Evolutionary conservation across 257 asterid species (phyloP).

Genomic region (Fraxinus excelsior): DNA sequence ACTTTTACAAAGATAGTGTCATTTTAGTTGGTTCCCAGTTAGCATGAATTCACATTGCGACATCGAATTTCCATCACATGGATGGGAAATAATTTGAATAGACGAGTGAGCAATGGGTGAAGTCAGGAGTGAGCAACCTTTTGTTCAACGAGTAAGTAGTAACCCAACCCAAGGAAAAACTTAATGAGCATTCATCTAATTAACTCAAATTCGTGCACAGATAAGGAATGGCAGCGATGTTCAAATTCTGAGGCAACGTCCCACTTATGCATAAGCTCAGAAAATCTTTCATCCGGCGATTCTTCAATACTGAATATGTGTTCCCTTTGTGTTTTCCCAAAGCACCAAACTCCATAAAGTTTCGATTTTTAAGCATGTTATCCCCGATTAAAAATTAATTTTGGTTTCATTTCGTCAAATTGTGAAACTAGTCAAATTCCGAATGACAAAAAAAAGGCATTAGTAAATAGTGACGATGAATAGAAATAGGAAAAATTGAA

Average conservation of each 20-base stretch:
- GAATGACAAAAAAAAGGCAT: background rate
- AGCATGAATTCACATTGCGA: too few relatives aligned
- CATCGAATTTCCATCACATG: too few relatives aligned
- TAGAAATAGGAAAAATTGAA: background rate
- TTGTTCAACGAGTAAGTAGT: too few relatives aligned
- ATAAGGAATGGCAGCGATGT: background rate
- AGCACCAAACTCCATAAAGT: constrained; percentile 17
- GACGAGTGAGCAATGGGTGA: too few relatives aligned
- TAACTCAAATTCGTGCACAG: background rate
- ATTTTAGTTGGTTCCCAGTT: too few relatives aligned
- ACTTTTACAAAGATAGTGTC: too few relatives aligned
- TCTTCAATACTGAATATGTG: background rate
- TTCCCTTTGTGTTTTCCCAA: constrained; percentile 3
- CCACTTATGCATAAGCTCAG: background rate
- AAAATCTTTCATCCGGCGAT: background rate
- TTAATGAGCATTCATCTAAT: too few relatives aligned
- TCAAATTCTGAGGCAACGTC: background rate
- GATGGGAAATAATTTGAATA: too few relatives aligned
- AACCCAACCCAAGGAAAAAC: too few relatives aligned
- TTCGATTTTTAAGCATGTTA: constrained; percentile 23
- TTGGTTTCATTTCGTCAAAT: background rate
- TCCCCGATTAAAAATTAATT: background rate
- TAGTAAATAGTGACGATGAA: background rate
- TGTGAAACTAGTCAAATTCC: background rate
- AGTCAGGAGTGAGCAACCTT: too few relatives aligned